Conservation (phyloP, 495 filamentous ascomycete species). For the Coniosporium apollinis region DNA sequence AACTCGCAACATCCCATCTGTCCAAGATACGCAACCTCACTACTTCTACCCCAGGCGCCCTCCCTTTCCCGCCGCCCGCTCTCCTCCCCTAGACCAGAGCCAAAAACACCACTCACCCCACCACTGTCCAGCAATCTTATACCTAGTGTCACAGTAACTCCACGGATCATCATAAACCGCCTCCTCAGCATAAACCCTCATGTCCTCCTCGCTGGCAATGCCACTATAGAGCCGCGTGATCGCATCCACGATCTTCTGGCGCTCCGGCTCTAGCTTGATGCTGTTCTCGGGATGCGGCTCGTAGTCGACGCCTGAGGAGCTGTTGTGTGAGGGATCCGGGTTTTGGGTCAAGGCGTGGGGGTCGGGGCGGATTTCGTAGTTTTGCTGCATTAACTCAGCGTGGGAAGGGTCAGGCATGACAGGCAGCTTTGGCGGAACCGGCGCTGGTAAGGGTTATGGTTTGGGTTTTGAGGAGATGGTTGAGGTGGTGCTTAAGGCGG, state of each 20-base stretch:
- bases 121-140: slow-evolving; percentile 35
- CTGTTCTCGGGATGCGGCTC: slow-evolving; percentile 27
- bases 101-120: slow-evolving; percentile 19
- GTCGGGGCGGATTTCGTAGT: slow-evolving; percentile 20
- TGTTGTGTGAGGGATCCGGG: slow-evolving; percentile 16
- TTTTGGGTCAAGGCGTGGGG: slow-evolving; percentile 19
- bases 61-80: no score
- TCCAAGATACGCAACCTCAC: no score
- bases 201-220: slow-evolving; percentile 31
- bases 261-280: slow-evolving; percentile 17
- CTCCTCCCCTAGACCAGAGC: no score
- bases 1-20: no score
- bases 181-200: slow-evolving; percentile 30
- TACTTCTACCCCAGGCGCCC: no score
- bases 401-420: no score
- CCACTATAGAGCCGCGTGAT: slow-evolving; percentile 30
- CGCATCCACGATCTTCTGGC: slow-evolving; percentile 23
- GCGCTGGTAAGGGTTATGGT: no score
- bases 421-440: no score
- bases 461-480: no score
- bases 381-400: slow-evolving; percentile 9
- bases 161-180: slow-evolving; percentile 34
- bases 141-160: slow-evolving; percentile 33
- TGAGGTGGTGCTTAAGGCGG: no score
- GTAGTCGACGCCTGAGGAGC: slow-evolving; percentile 27